phyloP scores from a whole-genome alignment of 2,329 filamentous ascomycete species.

The Fusarium verticillioides region DNA sequence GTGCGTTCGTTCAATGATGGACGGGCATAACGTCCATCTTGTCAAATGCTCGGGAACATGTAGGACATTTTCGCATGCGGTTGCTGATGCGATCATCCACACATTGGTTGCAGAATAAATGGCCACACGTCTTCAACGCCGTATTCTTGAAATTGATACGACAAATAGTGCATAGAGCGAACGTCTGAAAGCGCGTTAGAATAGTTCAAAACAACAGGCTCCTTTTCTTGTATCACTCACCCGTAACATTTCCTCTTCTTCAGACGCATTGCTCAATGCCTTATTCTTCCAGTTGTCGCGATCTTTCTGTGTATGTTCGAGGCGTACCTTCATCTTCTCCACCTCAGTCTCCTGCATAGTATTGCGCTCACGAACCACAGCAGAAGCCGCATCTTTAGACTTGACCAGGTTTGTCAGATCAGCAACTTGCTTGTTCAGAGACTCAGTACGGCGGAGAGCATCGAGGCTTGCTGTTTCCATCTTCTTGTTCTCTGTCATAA shows the following conservation, averaged over 20 bases:
- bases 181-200: constrained; percentile 49
- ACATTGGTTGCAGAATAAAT: constrained; percentile 92
- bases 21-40: constrained; percentile 87
- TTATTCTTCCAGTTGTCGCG: constrained; percentile 88
- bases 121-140: constrained; percentile 90
- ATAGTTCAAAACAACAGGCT: neutral
- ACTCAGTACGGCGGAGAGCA: constrained; percentile 74
- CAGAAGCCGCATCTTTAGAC: constrained; percentile 74
- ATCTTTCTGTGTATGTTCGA: constrained; percentile 84
- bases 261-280: constrained; percentile 80
- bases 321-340: constrained; percentile 80
- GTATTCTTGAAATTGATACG: constrained; percentile 95
- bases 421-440: constrained; percentile 77
- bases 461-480: constrained; percentile 79
- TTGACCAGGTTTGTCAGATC: constrained; percentile 81
- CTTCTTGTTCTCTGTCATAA: constrained; percentile 78
- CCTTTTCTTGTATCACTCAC: constrained; percentile 64
- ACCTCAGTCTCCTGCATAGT: constrained; percentile 77
- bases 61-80: constrained; percentile 93
- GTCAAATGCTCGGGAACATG: constrained; percentile 92
- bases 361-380: constrained; percentile 65
- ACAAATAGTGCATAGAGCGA: constrained; percentile 85
- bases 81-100: constrained; percentile 90
- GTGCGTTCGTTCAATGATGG: constrained; percentile 55
- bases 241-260: constrained; percentile 86